Base-by-base conservation (phyloP, 129 eudicot genomes). In the Chrysanthemum lavandulifolium region DNA sequence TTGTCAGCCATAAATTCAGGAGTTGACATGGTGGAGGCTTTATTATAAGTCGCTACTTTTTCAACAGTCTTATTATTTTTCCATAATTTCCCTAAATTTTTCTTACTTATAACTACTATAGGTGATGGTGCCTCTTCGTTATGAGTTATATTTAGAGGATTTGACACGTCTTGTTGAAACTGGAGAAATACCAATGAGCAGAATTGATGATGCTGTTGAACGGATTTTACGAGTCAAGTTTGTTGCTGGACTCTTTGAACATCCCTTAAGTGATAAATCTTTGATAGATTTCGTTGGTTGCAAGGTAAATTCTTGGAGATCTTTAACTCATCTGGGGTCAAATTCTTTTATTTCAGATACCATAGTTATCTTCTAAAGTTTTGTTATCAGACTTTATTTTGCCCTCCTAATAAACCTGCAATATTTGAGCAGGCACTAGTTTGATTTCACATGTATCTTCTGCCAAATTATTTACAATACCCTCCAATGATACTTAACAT, bases 191-290 rank as follows among this genome's bases (percentile, higher is more conserved):
- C 78, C 83, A 13, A 85, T 83, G 86, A 29, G 81, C 71, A 79
- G 97, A 69, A 83, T 87, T 72, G 86, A 90, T 81, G 94, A 87
- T 76, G 94, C 97, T 47, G 97, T 90, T 67, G 91, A 85, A 64
- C 63, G 96, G 53, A 83, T 90, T 55, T 74, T 90, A 70, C 80
- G 96, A 73, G 96, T 90, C 69, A 90, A 90, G 76, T 87, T 90
- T 73, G 84, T 78, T 67, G 72, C 91, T 31, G 91, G 94, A 65
- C 60, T 90, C 25, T 90, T 90, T 78, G 97, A 90, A 76, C 51
- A 83, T 77, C 94, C 97, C 14, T 57, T 83, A n/a, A 65, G 86
- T 81, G 94, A 90, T 70, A 76, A 84, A 73, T 90, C 97, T 65
- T 75, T 90, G 74, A 74, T 90, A 27, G 87, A 87, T 68, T 45